Conservation (phyloP, 495 filamentous ascomycete genomes). For the Penicillium subrubescens region DNA sequence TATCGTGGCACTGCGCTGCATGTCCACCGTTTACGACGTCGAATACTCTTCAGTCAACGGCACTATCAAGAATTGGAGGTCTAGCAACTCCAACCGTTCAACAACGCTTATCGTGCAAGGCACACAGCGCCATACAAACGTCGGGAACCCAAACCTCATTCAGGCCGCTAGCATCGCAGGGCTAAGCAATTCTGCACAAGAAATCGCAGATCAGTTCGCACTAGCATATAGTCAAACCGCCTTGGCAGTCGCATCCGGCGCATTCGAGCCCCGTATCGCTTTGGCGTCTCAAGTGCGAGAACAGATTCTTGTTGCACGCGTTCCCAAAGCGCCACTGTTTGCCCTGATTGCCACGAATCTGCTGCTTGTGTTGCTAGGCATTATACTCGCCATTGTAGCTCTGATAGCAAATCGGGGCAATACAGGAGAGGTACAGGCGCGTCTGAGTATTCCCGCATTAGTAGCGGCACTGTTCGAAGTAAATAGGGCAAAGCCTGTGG, state of each 20-base stretch:
- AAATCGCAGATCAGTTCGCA: neutral
- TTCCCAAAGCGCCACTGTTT: neutral
- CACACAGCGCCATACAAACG: neutral
- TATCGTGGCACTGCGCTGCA: neutral
- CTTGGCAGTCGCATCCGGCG: neutral
- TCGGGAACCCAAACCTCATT: neutral
- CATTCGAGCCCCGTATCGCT: neutral
- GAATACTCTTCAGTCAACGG: constrained; percentile 2
- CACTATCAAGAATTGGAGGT: neutral
- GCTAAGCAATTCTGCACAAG: neutral
- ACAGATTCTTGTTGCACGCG: neutral
- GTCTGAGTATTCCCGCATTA: neutral
- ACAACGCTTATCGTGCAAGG: neutral
- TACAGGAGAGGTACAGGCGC: neutral
- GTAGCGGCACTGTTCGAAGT: neutral
- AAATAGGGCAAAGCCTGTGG: neutral
- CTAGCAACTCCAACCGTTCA: neutral
- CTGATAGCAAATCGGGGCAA: neutral
- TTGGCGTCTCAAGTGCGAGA: neutral
- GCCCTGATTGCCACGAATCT: neutral
- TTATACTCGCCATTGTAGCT: neutral
- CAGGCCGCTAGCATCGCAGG: neutral
- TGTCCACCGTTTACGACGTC: neutral
- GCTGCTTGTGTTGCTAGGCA: neutral
- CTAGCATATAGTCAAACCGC: constrained; percentile 1